These are phyloP conservation scores for Kitagawia praeruptora DNA, from an alignment of 129 eudicot species.

Conservation along the genomic window DNA sequence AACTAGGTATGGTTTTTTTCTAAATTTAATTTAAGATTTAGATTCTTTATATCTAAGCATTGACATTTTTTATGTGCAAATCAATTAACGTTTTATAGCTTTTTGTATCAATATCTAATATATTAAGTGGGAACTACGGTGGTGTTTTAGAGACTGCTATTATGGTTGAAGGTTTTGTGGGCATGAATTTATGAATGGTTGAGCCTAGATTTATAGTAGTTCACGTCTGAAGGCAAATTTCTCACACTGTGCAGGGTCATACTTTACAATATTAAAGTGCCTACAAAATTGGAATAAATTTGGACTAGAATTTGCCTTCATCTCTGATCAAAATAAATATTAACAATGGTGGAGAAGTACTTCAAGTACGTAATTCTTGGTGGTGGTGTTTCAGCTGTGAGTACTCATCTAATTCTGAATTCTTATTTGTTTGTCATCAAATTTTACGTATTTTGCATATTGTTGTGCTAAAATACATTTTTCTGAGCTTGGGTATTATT, in stretches of 20 bases:
- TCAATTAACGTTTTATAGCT: too few species aligned
- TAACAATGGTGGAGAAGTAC: conserved; percentile 64
- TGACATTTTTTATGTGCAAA: too few species aligned
- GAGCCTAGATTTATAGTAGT: too few species aligned
- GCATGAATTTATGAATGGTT: too few species aligned
- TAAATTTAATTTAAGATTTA: too few species aligned
- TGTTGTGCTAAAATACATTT: background rate
- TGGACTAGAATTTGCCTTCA: background rate
- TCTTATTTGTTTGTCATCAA: background rate
- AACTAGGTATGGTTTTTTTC: too few species aligned
- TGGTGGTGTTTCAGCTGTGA: conserved; percentile 93
- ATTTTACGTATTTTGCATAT: background rate
- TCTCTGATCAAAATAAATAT: background rate
- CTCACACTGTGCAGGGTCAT: background rate
- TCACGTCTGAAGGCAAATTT: too few species aligned
- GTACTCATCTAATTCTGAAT: conserved; percentile 13
- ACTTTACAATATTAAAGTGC: background rate
- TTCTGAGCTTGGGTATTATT: background rate
- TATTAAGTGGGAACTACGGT: too few species aligned
- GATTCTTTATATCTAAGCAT: too few species aligned
- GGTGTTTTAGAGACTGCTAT: too few species aligned
- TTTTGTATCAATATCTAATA: too few species aligned
- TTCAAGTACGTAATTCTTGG: conserved; percentile 87
- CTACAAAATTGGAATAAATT: background rate
- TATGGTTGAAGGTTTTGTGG: too few species aligned